phyloP scores from a whole-genome alignment of 2,329 filamentous ascomycete species.

The Exophiala spinifera region DNA sequence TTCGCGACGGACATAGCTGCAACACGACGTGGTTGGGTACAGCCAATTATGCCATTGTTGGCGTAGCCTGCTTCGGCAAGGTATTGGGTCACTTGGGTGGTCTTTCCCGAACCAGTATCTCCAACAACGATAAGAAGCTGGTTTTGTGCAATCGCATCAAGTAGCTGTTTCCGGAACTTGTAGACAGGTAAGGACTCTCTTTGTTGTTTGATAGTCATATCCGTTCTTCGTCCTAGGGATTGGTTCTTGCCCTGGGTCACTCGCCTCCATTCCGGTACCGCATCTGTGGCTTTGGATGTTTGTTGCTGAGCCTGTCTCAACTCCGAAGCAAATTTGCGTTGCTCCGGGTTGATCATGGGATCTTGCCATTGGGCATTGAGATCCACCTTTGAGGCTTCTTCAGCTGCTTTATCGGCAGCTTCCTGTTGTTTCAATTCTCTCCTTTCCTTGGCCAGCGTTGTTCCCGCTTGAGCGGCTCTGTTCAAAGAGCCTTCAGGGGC shows the following conservation, averaged over 20 bases:
- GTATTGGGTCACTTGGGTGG: slow-evolving; percentile 95
- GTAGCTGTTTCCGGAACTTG: slow-evolving; percentile 80
- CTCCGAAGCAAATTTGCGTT: slow-evolving; percentile 85
- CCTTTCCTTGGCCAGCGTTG: slow-evolving; percentile 81
- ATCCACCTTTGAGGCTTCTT: slow-evolving; percentile 74
- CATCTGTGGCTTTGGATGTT: slow-evolving; percentile 57
- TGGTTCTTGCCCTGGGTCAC: slow-evolving; percentile 76
- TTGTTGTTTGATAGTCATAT: slow-evolving; percentile 92
- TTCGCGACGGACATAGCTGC: slow-evolving; percentile 98
- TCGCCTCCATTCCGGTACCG: slow-evolving; percentile 88
- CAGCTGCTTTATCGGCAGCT: slow-evolving; percentile 70
- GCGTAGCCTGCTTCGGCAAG: slow-evolving; percentile 93
- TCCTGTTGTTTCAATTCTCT: slow-evolving; percentile 87
- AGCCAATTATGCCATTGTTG: slow-evolving; percentile 84
- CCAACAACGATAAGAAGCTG: slow-evolving; percentile 94
- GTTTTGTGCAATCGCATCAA: slow-evolving; percentile 81
- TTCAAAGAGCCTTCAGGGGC: slow-evolving; percentile 98
- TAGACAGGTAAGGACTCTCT: slow-evolving; percentile 85
- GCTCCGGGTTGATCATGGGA: slow-evolving; percentile 83
- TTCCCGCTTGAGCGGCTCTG: slow-evolving; percentile 90
- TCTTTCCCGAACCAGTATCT: slow-evolving; percentile 96
- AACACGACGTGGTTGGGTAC: slow-evolving; percentile 92
- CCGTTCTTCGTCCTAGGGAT: slow-evolving; percentile 79
- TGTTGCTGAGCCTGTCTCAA: slow-evolving; percentile 64
- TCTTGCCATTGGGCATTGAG: slow-evolving; percentile 92